phyloP scores from a whole-genome alignment of 2,329 filamentous ascomycete genomes.

The Colletotrichum cordylinicola region DNA sequence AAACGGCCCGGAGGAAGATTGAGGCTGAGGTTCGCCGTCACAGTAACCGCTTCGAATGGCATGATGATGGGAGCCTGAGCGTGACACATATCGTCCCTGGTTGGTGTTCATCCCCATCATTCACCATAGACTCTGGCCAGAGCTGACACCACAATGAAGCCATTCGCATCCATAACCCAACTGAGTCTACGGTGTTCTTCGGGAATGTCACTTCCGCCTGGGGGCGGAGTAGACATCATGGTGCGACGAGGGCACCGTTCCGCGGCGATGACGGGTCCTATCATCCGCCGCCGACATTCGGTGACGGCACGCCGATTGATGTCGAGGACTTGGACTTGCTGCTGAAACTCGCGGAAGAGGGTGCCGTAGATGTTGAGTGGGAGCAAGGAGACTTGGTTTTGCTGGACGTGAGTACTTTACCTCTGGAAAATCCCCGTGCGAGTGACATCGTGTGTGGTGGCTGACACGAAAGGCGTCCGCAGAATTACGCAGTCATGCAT shows the following conservation, averaged over 20 bases:
- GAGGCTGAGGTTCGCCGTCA: slow-evolving; percentile 37
- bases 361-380: slow-evolving; percentile 32
- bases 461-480: neutral
- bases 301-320: slow-evolving; percentile 33
- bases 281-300: slow-evolving; percentile 35
- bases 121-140: neutral
- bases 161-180: slow-evolving; percentile 32
- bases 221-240: slow-evolving; percentile 36
- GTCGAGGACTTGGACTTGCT: slow-evolving; percentile 32
- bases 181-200: slow-evolving; percentile 33
- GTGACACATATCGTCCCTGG: slow-evolving; percentile 36
- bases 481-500: slow-evolving; percentile 40
- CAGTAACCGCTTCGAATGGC: slow-evolving; percentile 36
- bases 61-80: slow-evolving; percentile 38
- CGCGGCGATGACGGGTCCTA: slow-evolving; percentile 37
- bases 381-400: slow-evolving; percentile 34
- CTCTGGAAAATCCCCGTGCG: neutral
- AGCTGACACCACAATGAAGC: slow-evolving; percentile 18
- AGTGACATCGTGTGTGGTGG: neutral
- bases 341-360: slow-evolving; percentile 30
- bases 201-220: slow-evolving; percentile 40
- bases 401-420: slow-evolving; percentile 30
- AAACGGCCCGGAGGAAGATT: slow-evolving; percentile 29
- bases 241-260: slow-evolving; percentile 35
- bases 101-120: slow-evolving; percentile 14